Conservation (phyloP, 2,329 filamentous ascomycete species). For the Apiospora marii region DNA sequence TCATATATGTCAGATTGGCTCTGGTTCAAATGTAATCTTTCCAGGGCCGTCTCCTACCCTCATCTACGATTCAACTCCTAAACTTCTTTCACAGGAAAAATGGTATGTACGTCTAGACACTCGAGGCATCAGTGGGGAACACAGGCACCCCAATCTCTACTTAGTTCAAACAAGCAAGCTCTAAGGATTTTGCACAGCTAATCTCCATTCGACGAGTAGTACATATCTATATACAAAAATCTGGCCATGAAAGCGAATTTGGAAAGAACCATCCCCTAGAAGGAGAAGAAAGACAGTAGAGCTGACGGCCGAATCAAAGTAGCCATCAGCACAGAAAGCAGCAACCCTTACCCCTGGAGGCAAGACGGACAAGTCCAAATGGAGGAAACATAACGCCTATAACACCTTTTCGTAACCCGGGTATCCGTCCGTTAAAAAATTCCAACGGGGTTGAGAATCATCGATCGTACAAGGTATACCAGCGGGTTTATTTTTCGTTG, state of each 20-base stretch:
- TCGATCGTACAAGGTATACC: slow-evolving; percentile 14
- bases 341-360: background rate
- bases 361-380: background rate
- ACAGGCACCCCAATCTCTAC: background rate
- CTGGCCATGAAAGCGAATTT: slow-evolving; percentile 18
- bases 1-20: background rate
- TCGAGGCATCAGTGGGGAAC: background rate
- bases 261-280: background rate
- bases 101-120: too few relatives aligned
- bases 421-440: background rate
- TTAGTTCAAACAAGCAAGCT: background rate
- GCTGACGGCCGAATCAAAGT: background rate
- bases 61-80: too few relatives aligned
- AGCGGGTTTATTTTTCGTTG: slow-evolving; percentile 2
- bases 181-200: background rate
- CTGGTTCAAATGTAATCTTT: background rate
- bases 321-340: background rate
- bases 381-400: slow-evolving; percentile 10
- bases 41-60: background rate
- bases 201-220: slow-evolving; percentile 11
- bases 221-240: slow-evolving; percentile 3
- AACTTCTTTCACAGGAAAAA: too few relatives aligned
- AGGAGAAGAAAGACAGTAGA: background rate
- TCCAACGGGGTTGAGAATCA: slow-evolving; percentile 1
- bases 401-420: slow-evolving; percentile 17